phyloP scores from a whole-genome alignment of 2,329 filamentous ascomycete genomes.

The Colletotrichum ledebouriae region DNA sequence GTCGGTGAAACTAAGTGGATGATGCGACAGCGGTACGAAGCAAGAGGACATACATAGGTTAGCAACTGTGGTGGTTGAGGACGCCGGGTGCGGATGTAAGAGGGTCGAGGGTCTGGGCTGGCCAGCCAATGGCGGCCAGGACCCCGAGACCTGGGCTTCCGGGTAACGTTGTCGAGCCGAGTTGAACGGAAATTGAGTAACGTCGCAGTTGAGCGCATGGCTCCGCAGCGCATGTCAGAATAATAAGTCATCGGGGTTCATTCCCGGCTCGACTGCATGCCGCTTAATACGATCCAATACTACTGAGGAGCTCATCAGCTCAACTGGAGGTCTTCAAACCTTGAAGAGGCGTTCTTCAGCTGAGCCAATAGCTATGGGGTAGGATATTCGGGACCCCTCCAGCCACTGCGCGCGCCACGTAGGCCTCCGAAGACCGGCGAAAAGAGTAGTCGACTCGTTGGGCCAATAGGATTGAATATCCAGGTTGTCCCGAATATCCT shows the following conservation, averaged over 20 bases:
- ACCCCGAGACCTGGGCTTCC: not conserved
- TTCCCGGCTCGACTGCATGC: conserved; percentile 25
- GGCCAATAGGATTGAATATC: too few relatives aligned
- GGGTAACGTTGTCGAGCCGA: not conserved
- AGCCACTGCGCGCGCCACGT: too few relatives aligned
- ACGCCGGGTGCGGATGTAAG: conserved; percentile 21
- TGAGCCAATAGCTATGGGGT: too few relatives aligned
- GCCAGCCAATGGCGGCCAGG: not conserved
- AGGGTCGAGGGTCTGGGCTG: not conserved
- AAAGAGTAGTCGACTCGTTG: too few relatives aligned
- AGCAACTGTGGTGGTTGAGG: not conserved
- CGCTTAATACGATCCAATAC: not conserved
- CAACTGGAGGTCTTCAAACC: not conserved
- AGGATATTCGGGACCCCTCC: too few relatives aligned
- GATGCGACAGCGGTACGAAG: not conserved
- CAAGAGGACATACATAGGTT: too few relatives aligned
- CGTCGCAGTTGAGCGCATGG: conserved; percentile 3
- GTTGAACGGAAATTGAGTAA: conserved; percentile 20
- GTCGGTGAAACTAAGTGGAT: too few relatives aligned
- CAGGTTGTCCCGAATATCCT: too few relatives aligned
- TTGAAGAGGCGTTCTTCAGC: too few relatives aligned
- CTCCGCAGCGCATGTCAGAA: conserved; percentile 7
- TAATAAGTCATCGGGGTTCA: conserved; percentile 12
- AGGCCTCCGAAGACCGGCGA: too few relatives aligned
- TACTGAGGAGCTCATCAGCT: conserved; percentile 3